Conservation (phyloP, 352 stramenopile genomes). For the Elongisporangium anandrum region DNA sequence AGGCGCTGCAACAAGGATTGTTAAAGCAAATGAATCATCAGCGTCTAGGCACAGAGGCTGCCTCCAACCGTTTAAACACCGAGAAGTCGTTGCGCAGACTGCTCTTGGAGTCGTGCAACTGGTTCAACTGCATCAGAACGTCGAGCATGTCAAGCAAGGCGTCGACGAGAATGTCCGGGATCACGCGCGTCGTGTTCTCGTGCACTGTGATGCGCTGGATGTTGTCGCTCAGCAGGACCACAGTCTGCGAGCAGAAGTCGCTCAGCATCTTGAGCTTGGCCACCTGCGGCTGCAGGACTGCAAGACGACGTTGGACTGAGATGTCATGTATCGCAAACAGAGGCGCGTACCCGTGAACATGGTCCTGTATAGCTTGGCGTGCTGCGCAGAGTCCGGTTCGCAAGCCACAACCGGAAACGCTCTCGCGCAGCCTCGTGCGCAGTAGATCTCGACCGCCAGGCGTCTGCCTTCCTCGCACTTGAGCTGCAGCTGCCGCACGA, state of each 20-base stretch:
- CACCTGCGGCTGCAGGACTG: slow-evolving; percentile 61
- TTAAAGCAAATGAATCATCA: slow-evolving; percentile 1
- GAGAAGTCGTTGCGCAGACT: slow-evolving; percentile 74
- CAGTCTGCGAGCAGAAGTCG: slow-evolving; percentile 51
- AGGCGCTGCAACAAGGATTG: slow-evolving; percentile 25
- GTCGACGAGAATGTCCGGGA: slow-evolving; percentile 59
- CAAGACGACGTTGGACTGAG: not conserved
- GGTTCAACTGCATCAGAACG: slow-evolving; percentile 55
- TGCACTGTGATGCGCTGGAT: slow-evolving; percentile 64
- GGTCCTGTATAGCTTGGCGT: slow-evolving; percentile 16
- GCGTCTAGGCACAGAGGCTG: not conserved
- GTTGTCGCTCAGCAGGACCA: slow-evolving; percentile 63
- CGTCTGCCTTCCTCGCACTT: slow-evolving; percentile 22
- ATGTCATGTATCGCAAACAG: not conserved
- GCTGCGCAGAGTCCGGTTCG: not conserved
- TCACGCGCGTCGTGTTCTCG: slow-evolving; percentile 56
- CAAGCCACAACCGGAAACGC: slow-evolving; percentile 22
- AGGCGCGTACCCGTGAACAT: slow-evolving; percentile 36
- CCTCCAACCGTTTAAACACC: slow-evolving; percentile 56
- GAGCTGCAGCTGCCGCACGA: slow-evolving; percentile 41
- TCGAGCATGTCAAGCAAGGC: slow-evolving; percentile 59
- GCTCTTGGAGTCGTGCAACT: slow-evolving; percentile 63
- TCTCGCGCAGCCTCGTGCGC: slow-evolving; percentile 46
- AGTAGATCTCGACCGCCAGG: slow-evolving; percentile 53
- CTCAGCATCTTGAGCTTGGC: slow-evolving; percentile 48